These are phyloP conservation scores for Arthrobotrys entomopaga DNA, from an alignment of 2,329 filamentous ascomycete genomes.

Conservation along the genomic window DNA sequence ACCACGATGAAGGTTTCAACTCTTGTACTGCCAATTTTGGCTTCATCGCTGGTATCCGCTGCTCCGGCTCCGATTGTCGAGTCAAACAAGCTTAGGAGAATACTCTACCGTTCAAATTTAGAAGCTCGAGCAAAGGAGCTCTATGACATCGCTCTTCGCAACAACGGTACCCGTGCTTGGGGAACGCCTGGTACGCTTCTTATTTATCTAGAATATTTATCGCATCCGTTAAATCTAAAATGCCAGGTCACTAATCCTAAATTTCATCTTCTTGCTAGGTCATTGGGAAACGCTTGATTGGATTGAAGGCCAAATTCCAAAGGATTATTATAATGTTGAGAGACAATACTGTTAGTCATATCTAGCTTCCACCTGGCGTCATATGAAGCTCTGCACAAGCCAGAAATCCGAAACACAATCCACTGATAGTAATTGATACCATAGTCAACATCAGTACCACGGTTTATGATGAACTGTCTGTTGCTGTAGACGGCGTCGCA, in stretches of 20 bases:
- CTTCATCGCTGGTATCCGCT: constrained; percentile 43
- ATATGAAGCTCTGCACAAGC: constrained; percentile 4
- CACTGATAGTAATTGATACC: constrained; percentile 18
- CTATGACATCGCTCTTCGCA: constrained; percentile 62
- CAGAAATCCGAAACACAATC: constrained; percentile 19
- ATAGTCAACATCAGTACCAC: constrained; percentile 46
- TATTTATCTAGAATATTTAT: too few species aligned
- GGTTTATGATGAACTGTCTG: constrained; percentile 32
- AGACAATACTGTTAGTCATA: constrained; percentile 54
- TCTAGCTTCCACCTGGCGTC: not conserved
- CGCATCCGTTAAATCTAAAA: too few species aligned
- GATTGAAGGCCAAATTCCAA: constrained; percentile 55
- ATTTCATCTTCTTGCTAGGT: constrained; percentile 48
- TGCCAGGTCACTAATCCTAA: constrained; percentile 56
- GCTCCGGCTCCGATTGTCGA: constrained; percentile 59
- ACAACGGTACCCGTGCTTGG: constrained; percentile 65
- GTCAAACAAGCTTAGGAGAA: constrained; percentile 62
- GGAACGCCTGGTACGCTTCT: constrained; percentile 63
- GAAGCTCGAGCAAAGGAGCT: constrained; percentile 64
- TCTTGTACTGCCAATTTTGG: constrained; percentile 45
- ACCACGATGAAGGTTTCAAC: constrained; percentile 39
- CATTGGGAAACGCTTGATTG: constrained; percentile 56
- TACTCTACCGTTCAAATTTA: constrained; percentile 63
- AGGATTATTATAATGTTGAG: constrained; percentile 46
- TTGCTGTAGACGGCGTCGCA: constrained; percentile 21